These are phyloP conservation scores for Xylariaceae sp. DNA, from an alignment of 2,329 filamentous ascomycete genomes.

Conservation along the genomic window DNA sequence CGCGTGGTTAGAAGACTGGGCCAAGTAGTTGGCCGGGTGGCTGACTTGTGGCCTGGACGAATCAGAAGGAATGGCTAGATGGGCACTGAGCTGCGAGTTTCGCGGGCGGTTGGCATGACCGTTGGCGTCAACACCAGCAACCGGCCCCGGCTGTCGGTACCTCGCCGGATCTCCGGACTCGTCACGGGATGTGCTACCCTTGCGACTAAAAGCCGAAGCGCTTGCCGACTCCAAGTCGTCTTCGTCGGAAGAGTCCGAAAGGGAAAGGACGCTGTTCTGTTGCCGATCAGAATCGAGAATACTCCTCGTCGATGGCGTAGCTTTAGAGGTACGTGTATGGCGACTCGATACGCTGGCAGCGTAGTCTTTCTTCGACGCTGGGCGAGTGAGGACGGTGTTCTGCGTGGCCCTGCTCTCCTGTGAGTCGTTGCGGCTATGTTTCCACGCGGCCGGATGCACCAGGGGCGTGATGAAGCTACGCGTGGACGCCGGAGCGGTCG, in stretches of 20 bases:
- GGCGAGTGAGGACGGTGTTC: conserved; percentile 18
- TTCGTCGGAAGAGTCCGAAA: conserved; percentile 41
- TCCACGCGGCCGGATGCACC: conserved; percentile 10
- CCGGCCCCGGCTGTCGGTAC: no score
- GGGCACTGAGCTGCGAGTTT: conserved; percentile 33
- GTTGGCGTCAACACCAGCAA: no score
- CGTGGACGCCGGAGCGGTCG: conserved; percentile 13
- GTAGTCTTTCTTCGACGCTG: conserved; percentile 30
- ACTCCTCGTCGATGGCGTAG: conserved; percentile 41
- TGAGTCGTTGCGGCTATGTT: conserved; percentile 19
- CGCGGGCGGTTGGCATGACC: no score
- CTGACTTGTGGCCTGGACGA: conserved; percentile 5
- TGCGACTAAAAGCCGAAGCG: no score
- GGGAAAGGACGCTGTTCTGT: conserved; percentile 47
- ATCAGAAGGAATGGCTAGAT: conserved; percentile 32
- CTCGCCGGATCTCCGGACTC: no score
- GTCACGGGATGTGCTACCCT: no score
- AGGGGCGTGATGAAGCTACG: conserved; percentile 16
- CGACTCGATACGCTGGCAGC: conserved; percentile 47
- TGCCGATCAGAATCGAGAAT: conserved; percentile 44
- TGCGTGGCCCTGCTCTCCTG: conserved; percentile 19
- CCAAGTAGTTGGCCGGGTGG: conserved; percentile 15
- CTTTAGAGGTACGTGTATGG: conserved; percentile 47
- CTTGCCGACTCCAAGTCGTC: conserved; percentile 40
- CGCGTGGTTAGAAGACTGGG: conserved; percentile 16